Conservation (phyloP, 108 stramenopile genomes). For the Parietichytrium sp. region DNA sequence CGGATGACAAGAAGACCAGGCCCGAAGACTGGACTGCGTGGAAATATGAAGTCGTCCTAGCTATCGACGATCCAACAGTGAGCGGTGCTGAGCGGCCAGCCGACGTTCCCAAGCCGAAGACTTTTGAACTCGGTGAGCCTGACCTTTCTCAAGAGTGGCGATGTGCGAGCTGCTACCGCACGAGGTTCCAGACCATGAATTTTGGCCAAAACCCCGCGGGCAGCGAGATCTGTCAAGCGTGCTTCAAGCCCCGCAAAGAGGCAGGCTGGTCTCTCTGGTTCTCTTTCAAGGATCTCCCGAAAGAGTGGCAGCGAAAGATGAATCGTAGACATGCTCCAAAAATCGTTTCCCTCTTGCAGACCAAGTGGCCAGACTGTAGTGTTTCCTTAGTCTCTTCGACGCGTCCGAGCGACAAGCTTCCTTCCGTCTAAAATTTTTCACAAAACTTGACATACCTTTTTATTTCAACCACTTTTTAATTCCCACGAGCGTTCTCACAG, state of each 20-base stretch:
- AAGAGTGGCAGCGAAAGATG: conserved; percentile 38
- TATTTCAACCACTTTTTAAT: no score
- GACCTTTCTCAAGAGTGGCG: not conserved
- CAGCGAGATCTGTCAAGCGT: not conserved
- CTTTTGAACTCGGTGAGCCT: not conserved
- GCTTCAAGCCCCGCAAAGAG: not conserved
- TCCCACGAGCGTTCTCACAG: no score
- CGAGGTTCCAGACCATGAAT: conserved; percentile 20
- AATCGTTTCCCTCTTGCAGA: conserved; percentile 4
- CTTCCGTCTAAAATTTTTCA: no score
- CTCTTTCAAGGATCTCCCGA: not conserved
- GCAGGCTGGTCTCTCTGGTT: conserved; percentile 30
- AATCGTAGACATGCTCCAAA: conserved; percentile 28
- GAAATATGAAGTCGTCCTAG: not conserved
- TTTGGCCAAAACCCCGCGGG: conserved; percentile 31
- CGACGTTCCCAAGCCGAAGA: not conserved
- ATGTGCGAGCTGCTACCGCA: conserved; percentile 18
- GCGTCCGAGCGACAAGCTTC: no score
- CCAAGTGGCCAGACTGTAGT: conserved; percentile 15
- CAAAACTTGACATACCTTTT: no score
- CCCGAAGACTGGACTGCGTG: not conserved
- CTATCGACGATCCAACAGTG: conserved; percentile 24
- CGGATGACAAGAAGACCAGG: not conserved
- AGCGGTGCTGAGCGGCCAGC: not conserved
- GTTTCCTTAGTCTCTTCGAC: no score